Evolutionary conservation across 1,139 yeast genomes (phyloP), one percentile per base, ranked within the genome.

Genomic region (Fermentozyma sake): DNA sequence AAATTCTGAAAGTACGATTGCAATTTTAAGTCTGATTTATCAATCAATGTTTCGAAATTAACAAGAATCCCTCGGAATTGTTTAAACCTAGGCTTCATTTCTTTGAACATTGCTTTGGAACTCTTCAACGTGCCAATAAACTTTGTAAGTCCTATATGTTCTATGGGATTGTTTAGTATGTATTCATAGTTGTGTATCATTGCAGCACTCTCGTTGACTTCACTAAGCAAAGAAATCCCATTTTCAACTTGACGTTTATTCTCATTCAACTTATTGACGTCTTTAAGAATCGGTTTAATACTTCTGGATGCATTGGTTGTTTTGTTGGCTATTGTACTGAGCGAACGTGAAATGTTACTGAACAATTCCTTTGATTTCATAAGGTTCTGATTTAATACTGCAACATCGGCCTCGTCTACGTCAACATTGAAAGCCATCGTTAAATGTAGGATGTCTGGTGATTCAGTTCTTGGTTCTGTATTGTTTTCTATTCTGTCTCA

Each of bases 391-490:
- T 83, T 83, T 22, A 87, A 65, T 7, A 87, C 87, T 3, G 86
- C 79, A 26, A 85, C 79, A 43, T 86, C 96, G 3, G 93, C 89
- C 50, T 83, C 94, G 46, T 84, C 94, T 2, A 77, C 64, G 45
- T 81, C 91, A 16, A 75, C 51, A 23, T 33, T 35, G 28, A 39
- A 39, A 2, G 44, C 30, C 46, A 42, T 42, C 21, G n/a, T n/a
- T n/a, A n/a, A n/a, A n/a, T n/a, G n/a, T n/a, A n/a, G n/a, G n/a
- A n/a, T n/a, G n/a, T n/a, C n/a, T n/a, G n/a, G n/a, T n/a, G n/a
- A n/a, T n/a, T n/a, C n/a, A n/a, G n/a, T n/a, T n/a, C n/a, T n/a
- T n/a, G n/a, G n/a, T n/a, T n/a, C n/a, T n/a, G n/a, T n/a, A n/a
- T n/a, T n/a, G n/a, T n/a, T n/a, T n/a, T n/a, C n/a, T n/a, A n/a